Base-by-base conservation (phyloP, 2,329 filamentous ascomycete genomes). In the Colletotrichum cereale region DNA sequence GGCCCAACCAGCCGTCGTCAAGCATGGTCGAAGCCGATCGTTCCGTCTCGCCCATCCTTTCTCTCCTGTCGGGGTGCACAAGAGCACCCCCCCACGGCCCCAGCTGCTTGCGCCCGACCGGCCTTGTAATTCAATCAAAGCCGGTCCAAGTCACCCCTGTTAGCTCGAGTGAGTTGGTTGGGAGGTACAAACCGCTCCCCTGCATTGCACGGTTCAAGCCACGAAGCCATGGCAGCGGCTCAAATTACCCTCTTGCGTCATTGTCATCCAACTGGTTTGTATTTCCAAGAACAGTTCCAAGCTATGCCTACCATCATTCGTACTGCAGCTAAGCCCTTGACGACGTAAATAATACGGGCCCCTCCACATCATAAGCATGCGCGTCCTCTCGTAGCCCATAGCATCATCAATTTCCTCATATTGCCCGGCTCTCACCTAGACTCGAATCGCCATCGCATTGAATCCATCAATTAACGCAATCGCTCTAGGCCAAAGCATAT, bases 401-500 rank as follows among this genome's bases (percentile, higher is more conserved):
- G 29, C 69, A 44, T 61, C 50, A 10, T 42, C 36, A 29, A 40
- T 64, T 31, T 58, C 47, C 61, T 44, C 61, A 55, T 44, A 31
- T 44, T 52, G 26, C 36, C 38, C 50, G 26, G 21, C 18, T 18
- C 6, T 52, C n/a, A 6, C 6, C 31, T 26, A 56, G 3, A 48
- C 6, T 42, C 16, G 18, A 21, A 44, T 26, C 38, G 38, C n/a
- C 5, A 16, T 21, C 29, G 21, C 12, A 62, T 48, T 48, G 24
- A 68, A 63, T n/a, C 24, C 40, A 11, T 44, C 31, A 21, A 68
- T 57, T 68, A 21, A 68, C 66, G 18, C 21, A 21, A 24, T 40
- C 26, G 34, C 34, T 16, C 12, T 77, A 93, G 91, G 90, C 91
- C 53, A 84, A 86, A 64, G 87, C 89, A 76, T 90, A 92, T 77